Base-by-base conservation (phyloP, 2,329 filamentous ascomycete genomes). In the Penicillium palitans region DNA sequence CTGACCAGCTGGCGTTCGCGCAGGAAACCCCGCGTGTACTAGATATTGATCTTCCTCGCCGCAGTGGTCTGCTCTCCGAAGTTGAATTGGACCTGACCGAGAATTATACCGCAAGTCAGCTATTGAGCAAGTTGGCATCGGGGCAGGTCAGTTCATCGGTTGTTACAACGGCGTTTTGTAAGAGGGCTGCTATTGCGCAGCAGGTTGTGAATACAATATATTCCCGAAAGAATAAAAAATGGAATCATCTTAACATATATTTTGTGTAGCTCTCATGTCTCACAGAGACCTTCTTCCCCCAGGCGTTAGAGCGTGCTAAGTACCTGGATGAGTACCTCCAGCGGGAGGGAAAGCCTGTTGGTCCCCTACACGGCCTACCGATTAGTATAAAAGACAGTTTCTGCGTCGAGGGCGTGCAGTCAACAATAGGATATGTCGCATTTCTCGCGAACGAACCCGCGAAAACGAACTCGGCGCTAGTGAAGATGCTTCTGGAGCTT, bases 21-120 rank as follows among this genome's bases (percentile, higher is more conserved):
- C 4, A 49, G 15, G 25, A 33, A 6, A 47, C 59, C 12, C 48
- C 59, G 6, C 60, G 52, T 44, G 48, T 68, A 4, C 49, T 74
- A 7, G 66, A 65, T 4, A 61, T 63, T 59, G 62, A 61, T 44
- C 44, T 66, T 4, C 60, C 63, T 0, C 60, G 62, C 10, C 53
- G 52, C 49, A 79, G 78, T 50, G 80, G 80, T 1, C 67, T 84
- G 8, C 66, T 84, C 7, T 75, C 78, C 0, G 47, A 72, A 0
- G 59, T 70, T n/a, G 81, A 84, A 64, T 61, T 83, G 4, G 70
- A 74, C 9, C 80, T 84, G 37, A 84, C 83, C 0, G 68, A 71
- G 50, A 63, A 64, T 4, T 67, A 66, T 40, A 57, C 63, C 3
- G 69, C 66, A 6, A 50, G 46, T 0, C 58, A 67, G 19, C 56